Evolutionary conservation across 2,329 filamentous ascomycete species (phyloP), one percentile per base, ranked within the genome.

Genomic region (Talaromyces piceae): DNA sequence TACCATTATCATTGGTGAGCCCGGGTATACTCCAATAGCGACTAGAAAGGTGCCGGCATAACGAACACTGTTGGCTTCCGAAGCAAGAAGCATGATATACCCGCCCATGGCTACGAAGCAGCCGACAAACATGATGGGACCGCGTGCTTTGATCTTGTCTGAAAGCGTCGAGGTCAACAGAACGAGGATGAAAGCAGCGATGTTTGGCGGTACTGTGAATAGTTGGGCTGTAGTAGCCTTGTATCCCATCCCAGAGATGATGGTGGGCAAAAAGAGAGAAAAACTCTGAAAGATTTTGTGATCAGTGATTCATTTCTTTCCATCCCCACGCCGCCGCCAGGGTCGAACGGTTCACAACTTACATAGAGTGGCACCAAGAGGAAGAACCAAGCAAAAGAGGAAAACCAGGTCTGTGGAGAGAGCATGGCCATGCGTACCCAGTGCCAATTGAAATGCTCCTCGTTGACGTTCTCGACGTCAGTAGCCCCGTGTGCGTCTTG

Each of bases 251-350:
- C 64, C 67, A 6, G 61, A 61, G 56, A 75, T 71, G 58, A 76
- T 76, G 27, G 68, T 68, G 0, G 73, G 72, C 1, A 75, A 62
- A 59, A 75, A 75, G n/a, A 76, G 63, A 52, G 62, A 73, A 62
- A 62, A 77, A 52, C 60, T 73, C 39, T 43, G 4, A 3, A 25
- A 30, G 28, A n/a, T n/a, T 25, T 25, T 11, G 5, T 25, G 6
- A 22, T 43, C 7, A 43, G 39, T 25, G 13, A n/a, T 18, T 25
- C 1, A 3, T 41, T 41, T 6, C 3, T 8, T 4, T 37, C 22
- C n/a, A 43, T 41, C 3, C 23, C 11, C 5, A 13, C 12, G n/a
- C n/a, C n/a, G n/a, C n/a, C n/a, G n/a, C n/a, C n/a, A n/a, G n/a
- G n/a, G n/a, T n/a, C 12, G 12, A 37, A n/a, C 6, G 3, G 11